Evolutionary conservation across 768 basidiomycete species (phyloP).

Genomic region (Hirschioporus abietinus): DNA sequence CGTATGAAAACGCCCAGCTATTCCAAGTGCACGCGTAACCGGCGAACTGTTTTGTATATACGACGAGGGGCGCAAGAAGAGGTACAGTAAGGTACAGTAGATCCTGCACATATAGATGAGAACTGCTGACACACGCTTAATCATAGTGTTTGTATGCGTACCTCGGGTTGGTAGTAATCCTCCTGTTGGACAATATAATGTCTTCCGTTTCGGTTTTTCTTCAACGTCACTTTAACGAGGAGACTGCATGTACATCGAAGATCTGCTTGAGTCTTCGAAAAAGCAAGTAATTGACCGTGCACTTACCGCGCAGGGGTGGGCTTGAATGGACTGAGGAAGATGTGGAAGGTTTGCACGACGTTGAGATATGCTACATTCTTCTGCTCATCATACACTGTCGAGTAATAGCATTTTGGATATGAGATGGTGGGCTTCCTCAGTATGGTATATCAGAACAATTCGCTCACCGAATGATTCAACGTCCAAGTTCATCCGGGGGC

Average conservation of each 20-base stretch:
- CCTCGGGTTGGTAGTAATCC: constrained; percentile 55
- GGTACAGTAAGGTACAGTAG: not conserved
- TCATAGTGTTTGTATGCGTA: constrained; percentile 14
- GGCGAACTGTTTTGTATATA: not conserved
- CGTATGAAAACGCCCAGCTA: not conserved
- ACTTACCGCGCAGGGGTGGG: constrained; percentile 43
- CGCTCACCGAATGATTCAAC: constrained; percentile 41
- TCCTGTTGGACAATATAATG: constrained; percentile 52
- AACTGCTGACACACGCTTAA: not conserved
- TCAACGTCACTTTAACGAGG: constrained; percentile 46
- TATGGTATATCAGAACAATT: not conserved
- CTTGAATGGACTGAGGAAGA: constrained; percentile 40
- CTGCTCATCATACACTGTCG: constrained; percentile 43
- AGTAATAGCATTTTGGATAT: not conserved
- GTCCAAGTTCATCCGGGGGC: constrained; percentile 39
- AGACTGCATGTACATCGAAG: constrained; percentile 28
- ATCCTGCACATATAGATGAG: not conserved
- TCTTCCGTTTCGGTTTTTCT: constrained; percentile 28
- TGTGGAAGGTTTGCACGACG: constrained; percentile 46
- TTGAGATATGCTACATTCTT: constrained; percentile 44
- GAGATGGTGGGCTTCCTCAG: not conserved
- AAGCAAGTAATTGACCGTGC: not conserved
- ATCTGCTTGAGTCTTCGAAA: not conserved
- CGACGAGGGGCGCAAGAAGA: not conserved
- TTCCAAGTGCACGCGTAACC: not conserved